Evolutionary conservation across 345 rosid species (phyloP).

Genomic region (rapeseed (Brassica napus)): DNA sequence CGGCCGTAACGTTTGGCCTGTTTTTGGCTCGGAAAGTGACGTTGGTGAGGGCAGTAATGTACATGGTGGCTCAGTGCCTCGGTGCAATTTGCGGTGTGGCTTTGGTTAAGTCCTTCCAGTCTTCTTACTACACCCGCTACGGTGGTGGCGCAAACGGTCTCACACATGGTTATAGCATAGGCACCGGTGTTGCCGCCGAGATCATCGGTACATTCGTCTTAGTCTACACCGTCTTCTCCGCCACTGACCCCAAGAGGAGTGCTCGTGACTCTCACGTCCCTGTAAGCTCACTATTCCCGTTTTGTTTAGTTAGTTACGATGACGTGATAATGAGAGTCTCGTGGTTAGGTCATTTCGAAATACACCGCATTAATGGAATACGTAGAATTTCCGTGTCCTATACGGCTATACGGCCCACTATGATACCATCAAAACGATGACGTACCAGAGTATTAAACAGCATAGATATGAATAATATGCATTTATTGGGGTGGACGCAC

Average conservation of each 20-base stretch:
- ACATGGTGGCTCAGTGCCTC: slow-evolving; percentile 78
- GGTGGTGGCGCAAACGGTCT: slow-evolving; percentile 76
- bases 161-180: slow-evolving; percentile 48
- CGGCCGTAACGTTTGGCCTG: slow-evolving; percentile 84
- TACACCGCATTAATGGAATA: slow-evolving; percentile 13
- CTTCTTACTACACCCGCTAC: slow-evolving; percentile 46
- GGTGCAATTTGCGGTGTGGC: slow-evolving; percentile 88
- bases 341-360: neutral
- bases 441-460: neutral
- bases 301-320: neutral
- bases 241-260: slow-evolving; percentile 46
- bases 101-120: slow-evolving; percentile 75
- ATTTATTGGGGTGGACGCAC: neutral
- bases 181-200: slow-evolving; percentile 76
- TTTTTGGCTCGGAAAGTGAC: slow-evolving; percentile 80
- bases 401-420: slow-evolving; percentile 14
- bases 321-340: neutral
- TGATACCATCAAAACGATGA: neutral
- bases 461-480: neutral
- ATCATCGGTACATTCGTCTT: slow-evolving; percentile 68
- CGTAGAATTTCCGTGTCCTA: slow-evolving; percentile 7
- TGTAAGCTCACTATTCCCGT: slow-evolving; percentile 18
- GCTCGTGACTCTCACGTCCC: slow-evolving; percentile 48
- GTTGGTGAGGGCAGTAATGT: slow-evolving; percentile 59
- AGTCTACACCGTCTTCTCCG: slow-evolving; percentile 44